Evolutionary conservation across 768 basidiomycete genomes (phyloP).

Genomic region (Trametes meyenii): DNA sequence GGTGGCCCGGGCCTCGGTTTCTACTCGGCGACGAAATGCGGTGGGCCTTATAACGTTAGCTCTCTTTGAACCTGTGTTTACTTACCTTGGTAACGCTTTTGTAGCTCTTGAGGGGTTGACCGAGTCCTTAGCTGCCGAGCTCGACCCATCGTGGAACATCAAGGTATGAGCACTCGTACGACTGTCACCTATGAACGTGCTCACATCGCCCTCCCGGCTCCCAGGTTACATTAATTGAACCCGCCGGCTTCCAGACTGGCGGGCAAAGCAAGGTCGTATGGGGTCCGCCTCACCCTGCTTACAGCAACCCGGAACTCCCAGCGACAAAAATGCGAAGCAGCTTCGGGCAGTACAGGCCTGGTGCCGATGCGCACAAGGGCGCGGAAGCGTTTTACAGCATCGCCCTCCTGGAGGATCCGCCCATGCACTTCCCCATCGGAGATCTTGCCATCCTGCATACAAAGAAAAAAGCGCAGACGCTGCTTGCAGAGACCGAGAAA

Average conservation of each 20-base stretch:
- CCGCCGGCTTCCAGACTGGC: constrained; percentile 25
- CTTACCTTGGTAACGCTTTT: too few species aligned
- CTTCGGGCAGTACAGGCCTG: background rate
- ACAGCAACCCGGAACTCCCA: constrained; percentile 13
- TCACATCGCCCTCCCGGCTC: constrained; percentile 2
- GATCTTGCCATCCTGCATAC: constrained; percentile 12
- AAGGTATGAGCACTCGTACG: constrained; percentile 29
- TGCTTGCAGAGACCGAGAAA: constrained; percentile 16
- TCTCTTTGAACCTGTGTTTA: too few species aligned
- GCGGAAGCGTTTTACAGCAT: constrained; percentile 26
- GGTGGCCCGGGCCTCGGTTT: constrained; percentile 21
- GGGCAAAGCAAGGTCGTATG: background rate
- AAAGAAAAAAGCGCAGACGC: background rate
- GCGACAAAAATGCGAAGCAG: background rate
- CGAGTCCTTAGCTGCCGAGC: constrained; percentile 41
- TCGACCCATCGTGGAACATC: constrained; percentile 52
- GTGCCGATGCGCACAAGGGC: constrained; percentile 25
- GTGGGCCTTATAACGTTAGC: constrained; percentile 5
- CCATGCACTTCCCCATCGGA: constrained; percentile 26
- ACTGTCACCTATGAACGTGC: background rate
- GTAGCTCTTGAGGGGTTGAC: constrained; percentile 39
- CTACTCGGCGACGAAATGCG: constrained; percentile 31
- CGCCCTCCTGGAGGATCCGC: constrained; percentile 19
- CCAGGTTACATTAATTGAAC: constrained; percentile 27
- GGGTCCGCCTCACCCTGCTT: constrained; percentile 20